These are phyloP conservation scores for Cryphonectria japonica DNA, from an alignment of 2,329 filamentous ascomycete species.

Conservation along the genomic window DNA sequence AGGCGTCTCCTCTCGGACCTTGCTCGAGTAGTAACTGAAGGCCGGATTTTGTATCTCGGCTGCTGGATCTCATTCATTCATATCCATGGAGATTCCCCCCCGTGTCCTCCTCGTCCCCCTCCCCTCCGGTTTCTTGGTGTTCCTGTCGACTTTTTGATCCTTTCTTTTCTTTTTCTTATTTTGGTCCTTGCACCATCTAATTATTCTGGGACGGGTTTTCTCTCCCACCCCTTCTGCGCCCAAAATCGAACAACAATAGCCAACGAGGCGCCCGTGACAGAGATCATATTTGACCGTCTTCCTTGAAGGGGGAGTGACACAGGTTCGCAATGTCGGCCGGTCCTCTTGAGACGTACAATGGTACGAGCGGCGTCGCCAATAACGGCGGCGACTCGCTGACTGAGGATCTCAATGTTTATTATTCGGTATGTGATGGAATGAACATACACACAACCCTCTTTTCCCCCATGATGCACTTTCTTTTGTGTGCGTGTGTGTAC, in stretches of 20 bases:
- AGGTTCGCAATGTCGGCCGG: slow-evolving; percentile 39
- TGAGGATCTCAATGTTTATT: slow-evolving; percentile 82
- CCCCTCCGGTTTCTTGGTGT: not conserved
- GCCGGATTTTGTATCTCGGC: not conserved
- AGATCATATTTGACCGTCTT: not conserved
- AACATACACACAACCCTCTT: not conserved
- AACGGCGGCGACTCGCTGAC: slow-evolving; percentile 56
- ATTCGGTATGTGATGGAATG: slow-evolving; percentile 59
- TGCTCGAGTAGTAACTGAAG: not conserved
- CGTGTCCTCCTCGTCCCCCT: too few relatives aligned
- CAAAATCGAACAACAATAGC: not conserved
- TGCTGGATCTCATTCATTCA: slow-evolving; percentile 3
- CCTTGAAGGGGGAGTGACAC: not conserved
- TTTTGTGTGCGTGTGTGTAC: not conserved
- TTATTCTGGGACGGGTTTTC: not conserved
- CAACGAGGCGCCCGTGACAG: not conserved
- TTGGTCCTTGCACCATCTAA: not conserved
- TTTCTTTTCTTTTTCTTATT: not conserved
- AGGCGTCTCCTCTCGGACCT: not conserved
- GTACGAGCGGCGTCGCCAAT: slow-evolving; percentile 53
- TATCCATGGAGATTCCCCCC: not conserved
- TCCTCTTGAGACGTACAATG: slow-evolving; percentile 50
- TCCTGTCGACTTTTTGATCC: not conserved
- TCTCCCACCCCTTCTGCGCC: too few relatives aligned
- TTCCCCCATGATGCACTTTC: not conserved